Percentiles rank a stretch among this genome's conserved stretches.
These are phyloP conservation scores for Xylaria bambusicola DNA, from an alignment of 495 filamentous ascomycete genomes.

Conservation along the genomic window DNA sequence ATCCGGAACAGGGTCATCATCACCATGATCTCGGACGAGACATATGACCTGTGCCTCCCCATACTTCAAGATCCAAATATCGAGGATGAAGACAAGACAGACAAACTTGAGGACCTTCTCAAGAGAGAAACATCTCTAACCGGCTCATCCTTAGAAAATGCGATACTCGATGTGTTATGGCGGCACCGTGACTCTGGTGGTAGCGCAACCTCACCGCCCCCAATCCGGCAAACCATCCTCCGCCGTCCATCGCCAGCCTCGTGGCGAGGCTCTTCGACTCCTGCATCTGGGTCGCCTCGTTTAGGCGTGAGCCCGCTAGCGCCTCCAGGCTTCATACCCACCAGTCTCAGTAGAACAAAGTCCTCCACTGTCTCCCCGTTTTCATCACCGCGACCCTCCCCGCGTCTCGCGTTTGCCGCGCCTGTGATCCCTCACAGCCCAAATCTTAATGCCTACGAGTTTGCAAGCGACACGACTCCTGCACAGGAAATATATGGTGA, in stretches of 20 bases:
- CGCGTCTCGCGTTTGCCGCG: slow-evolving; percentile 83
- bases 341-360: slow-evolving; percentile 68
- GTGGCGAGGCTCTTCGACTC: slow-evolving; percentile 82
- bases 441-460: slow-evolving; percentile 90
- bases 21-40: slow-evolving; percentile 84
- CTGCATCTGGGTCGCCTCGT: slow-evolving; percentile 72
- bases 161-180: slow-evolving; percentile 90
- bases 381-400: slow-evolving; percentile 90
- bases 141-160: slow-evolving; percentile 83
- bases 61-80: slow-evolving; percentile 79
- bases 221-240: slow-evolving; percentile 82
- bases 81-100: slow-evolving; percentile 94
- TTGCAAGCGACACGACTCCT: slow-evolving; percentile 70
- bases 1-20: slow-evolving; percentile 30
- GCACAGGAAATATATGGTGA: slow-evolving; percentile 87
- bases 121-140: slow-evolving; percentile 74
- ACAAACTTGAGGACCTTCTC: slow-evolving; percentile 85
- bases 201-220: slow-evolving; percentile 76
- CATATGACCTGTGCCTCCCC: slow-evolving; percentile 87
- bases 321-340: slow-evolving; percentile 78
- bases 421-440: slow-evolving; percentile 95
- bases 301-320: slow-evolving; percentile 79
- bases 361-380: slow-evolving; percentile 87
- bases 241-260: slow-evolving; percentile 89
- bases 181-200: slow-evolving; percentile 76